These are phyloP conservation scores for Aureobasidium sp. DNA, from an alignment of 2,329 filamentous ascomycete genomes.

Conservation along the genomic window DNA sequence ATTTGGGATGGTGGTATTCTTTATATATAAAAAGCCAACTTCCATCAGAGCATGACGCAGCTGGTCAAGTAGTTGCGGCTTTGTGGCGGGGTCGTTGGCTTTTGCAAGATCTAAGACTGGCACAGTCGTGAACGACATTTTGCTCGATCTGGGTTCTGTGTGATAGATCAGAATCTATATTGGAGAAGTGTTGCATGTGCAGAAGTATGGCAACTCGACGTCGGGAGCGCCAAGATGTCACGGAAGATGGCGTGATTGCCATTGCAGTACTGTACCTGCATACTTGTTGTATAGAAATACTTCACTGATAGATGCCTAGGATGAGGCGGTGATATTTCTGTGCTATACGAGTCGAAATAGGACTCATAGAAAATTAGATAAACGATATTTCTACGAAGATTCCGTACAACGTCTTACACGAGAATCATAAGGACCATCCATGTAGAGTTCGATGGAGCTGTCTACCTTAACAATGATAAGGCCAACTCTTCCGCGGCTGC, in stretches of 20 bases:
- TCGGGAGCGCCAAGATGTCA: background rate
- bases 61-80: slow-evolving; percentile 60
- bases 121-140: slow-evolving; percentile 54
- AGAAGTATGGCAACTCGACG: background rate
- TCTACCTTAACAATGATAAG: slow-evolving; percentile 38
- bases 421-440: slow-evolving; percentile 44
- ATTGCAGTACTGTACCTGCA: background rate
- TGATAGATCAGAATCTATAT: too few species aligned
- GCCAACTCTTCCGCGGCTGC: slow-evolving; percentile 29
- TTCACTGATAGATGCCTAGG: too few species aligned
- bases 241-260: background rate
- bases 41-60: slow-evolving; percentile 70
- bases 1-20: slow-evolving; percentile 65
- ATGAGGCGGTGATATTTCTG: slow-evolving; percentile 39
- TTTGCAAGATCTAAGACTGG: slow-evolving; percentile 68
- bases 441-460: slow-evolving; percentile 40
- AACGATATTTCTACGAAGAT: slow-evolving; percentile 33
- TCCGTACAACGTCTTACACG: slow-evolving; percentile 42
- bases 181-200: too few species aligned
- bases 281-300: background rate
- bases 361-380: slow-evolving; percentile 45
- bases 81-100: slow-evolving; percentile 55
- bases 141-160: too few species aligned
- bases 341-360: slow-evolving; percentile 44
- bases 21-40: slow-evolving; percentile 82